A percentile compares a stretch with the other conserved stretches of the same genome.
phyloP scores from a whole-genome alignment of 805 yeast genomes.

The Yamadazyma olivae region DNA sequence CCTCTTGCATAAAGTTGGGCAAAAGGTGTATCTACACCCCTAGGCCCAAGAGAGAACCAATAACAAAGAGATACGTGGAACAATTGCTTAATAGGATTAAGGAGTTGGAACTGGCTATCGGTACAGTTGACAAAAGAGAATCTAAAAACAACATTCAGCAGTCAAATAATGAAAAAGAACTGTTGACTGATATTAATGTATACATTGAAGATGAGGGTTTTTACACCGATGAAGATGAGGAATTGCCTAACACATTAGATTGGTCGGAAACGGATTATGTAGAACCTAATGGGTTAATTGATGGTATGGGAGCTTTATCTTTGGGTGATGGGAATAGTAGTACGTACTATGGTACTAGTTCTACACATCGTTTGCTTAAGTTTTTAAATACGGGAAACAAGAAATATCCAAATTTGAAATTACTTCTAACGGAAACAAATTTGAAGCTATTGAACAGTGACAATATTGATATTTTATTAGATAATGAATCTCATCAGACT shows the following conservation, averaged over 20 bases:
- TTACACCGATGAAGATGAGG: not conserved
- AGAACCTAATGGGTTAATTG: slow-evolving; percentile 3
- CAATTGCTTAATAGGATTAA: slow-evolving; percentile 6
- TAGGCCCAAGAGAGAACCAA: slow-evolving; percentile 2
- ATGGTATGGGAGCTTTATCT: slow-evolving; percentile 13
- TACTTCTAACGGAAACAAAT: no score
- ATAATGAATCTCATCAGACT: no score
- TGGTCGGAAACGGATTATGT: slow-evolving; percentile 5
- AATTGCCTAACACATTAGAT: slow-evolving; percentile 4
- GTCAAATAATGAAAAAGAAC: not conserved
- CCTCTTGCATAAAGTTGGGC: slow-evolving; percentile 6
- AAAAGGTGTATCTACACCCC: slow-evolving; percentile 12
- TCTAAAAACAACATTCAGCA: not conserved
- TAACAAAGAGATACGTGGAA: slow-evolving; percentile 10
- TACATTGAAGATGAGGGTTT: not conserved
- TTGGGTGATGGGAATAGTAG: slow-evolving; percentile 5
- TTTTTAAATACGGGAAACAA: no score
- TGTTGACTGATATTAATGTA: not conserved
- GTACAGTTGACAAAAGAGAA: not conserved
- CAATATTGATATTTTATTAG: no score
- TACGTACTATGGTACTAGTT: no score
- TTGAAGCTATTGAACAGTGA: no score
- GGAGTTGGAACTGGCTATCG: slow-evolving; percentile 1
- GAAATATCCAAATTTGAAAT: no score
- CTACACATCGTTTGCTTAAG: no score